Evolutionary conservation across 805 yeast species (phyloP).

Genomic region (Cyberlindnera euphorbiiphila): DNA sequence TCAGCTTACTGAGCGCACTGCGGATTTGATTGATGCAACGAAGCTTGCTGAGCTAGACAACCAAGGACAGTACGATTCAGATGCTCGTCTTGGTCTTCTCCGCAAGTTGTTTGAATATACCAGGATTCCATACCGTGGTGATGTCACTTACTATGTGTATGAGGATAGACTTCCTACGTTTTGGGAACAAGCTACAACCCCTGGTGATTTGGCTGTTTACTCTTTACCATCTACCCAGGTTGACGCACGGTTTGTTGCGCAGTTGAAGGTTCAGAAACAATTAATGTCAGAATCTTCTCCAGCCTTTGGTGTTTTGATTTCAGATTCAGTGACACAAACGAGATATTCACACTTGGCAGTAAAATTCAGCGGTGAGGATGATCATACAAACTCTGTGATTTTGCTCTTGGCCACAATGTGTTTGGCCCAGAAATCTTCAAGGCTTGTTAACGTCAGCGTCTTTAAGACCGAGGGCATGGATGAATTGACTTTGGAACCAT

Average conservation of each 20-base stretch:
- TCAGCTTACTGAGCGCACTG: constrained; percentile 61
- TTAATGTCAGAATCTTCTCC: constrained; percentile 2
- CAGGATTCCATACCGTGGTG: constrained; percentile 66
- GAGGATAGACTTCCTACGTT: constrained; percentile 65
- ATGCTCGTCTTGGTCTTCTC: constrained; percentile 28
- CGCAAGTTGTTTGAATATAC: constrained; percentile 34
- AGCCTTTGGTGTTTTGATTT: constrained; percentile 8
- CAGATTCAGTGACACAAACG: constrained; percentile 7
- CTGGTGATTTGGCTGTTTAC: constrained; percentile 22
- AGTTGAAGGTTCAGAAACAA: not conserved
- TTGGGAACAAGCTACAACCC: constrained; percentile 70
- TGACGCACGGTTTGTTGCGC: constrained; percentile 6
- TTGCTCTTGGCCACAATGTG: constrained; percentile 4
- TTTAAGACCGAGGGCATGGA: constrained; percentile 3
- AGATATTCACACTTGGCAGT: constrained; percentile 8
- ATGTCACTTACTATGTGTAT: constrained; percentile 58
- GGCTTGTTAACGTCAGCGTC: constrained; percentile 1
- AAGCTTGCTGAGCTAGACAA: constrained; percentile 30
- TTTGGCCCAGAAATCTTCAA: constrained; percentile 3
- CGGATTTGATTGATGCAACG: constrained; percentile 67
- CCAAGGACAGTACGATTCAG: constrained; percentile 25
- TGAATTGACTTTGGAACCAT: not conserved
- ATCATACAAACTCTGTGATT: constrained; percentile 6
- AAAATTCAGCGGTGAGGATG: constrained; percentile 3
- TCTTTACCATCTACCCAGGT: constrained; percentile 12